Base-by-base conservation (phyloP, 2,329 filamentous ascomycete species). In the Fusarium tjaetaba region DNA sequence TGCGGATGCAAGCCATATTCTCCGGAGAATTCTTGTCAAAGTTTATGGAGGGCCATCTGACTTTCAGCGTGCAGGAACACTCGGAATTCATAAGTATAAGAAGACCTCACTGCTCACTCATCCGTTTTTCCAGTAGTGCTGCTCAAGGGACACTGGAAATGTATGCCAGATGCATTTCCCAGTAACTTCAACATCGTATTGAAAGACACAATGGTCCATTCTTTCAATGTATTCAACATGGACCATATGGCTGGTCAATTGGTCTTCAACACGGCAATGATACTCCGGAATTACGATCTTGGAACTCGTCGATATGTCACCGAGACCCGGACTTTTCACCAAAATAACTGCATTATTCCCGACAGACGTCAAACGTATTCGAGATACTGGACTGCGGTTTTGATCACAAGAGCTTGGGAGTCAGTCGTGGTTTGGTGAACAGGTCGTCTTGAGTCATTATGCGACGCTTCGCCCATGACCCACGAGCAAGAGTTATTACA, bases 1-100 rank as follows among this genome's bases (percentile, higher is more conserved):
- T 73, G 71, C 67, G 62, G 66, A 71, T 63, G 71, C 71, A 74
- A 73, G 71, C 71, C 71, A 73, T 73, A 55, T 72, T 61, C 58
- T 66, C 46, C 71, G 53, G 46, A 71, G 71, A 71, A 74, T 73
- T 74, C 71, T 73, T 74, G 42, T 11, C 59, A 61, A 73, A 74
- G 61, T 48, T 68, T 73, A 60, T 71, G 70, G 71, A 45, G 71
- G 58, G 49, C 57, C 60, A 49, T 59, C 45, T 71, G 71, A 65
- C 71, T 68, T 60, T 71, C 38, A 38, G 34, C 38, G 45, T 61
- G 46, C 38, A 59, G 43, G 22, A 36, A 32, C 34, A 28, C 22
- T 61, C 16, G 43, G 28, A 39, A 55, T 43, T 24, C 20, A 43
- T 36, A 49, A 65, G 53, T 73, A 73, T 73, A 73, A 73, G 71